Evolutionary conservation across 2,329 filamentous ascomycete species (phyloP).

Genomic region (Scorias spongiosa): DNA sequence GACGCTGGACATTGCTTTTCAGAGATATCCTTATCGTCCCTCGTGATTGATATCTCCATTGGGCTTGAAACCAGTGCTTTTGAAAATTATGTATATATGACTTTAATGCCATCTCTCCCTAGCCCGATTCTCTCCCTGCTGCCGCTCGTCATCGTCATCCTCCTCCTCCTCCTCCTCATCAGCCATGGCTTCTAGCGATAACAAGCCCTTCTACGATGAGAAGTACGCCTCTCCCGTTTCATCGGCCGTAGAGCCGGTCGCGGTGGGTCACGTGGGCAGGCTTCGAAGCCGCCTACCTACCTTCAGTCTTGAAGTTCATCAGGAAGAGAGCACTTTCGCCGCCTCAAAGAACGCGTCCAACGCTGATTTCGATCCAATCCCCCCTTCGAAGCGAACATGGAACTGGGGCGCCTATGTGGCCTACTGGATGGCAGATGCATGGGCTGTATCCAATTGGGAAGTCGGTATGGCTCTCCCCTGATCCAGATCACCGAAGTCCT

Average conservation of each 20-base stretch:
- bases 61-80: background rate
- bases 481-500: background rate
- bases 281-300: conserved; percentile 11
- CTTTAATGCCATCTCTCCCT: background rate
- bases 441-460: conserved; percentile 25
- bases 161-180: no score
- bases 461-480: conserved; percentile 14
- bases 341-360: conserved; percentile 20
- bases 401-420: conserved; percentile 19
- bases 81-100: background rate
- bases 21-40: background rate
- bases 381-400: conserved; percentile 24
- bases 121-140: background rate
- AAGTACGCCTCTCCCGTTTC: conserved; percentile 12
- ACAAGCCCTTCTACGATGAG: conserved; percentile 2
- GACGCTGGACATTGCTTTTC: background rate
- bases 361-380: conserved; percentile 24
- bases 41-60: background rate
- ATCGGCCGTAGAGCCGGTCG: conserved; percentile 11
- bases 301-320: conserved; percentile 19
- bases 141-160: background rate
- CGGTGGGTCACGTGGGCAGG: conserved; percentile 12
- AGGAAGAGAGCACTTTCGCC: conserved; percentile 23
- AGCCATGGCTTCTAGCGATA: background rate
- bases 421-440: conserved; percentile 28